These are phyloP conservation scores for Sherardia arvensis DNA, from an alignment of 257 asterid species.

Conservation along the genomic window DNA sequence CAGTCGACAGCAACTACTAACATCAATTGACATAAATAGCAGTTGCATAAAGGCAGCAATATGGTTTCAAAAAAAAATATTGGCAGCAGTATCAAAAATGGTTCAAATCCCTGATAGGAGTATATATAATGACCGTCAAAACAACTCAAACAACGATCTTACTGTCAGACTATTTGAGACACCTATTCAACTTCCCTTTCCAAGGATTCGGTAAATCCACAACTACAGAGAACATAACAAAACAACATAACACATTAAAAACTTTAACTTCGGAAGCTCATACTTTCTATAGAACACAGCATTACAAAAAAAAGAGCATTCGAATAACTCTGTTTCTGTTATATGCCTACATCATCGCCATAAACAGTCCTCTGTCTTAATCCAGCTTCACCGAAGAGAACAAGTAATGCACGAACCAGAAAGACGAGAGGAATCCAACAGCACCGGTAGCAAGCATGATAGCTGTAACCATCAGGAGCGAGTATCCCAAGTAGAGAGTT, in stretches of 20 bases:
- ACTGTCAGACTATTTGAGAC: no score
- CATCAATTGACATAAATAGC: no score
- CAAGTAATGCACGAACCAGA: constrained; percentile 87
- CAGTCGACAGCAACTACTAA: no score
- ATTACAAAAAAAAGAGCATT: no score
- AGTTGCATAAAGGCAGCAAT: no score
- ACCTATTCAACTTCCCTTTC: not conserved
- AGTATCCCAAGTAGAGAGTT: constrained; percentile 74
- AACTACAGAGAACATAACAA: not conserved
- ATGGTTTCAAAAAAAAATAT: no score
- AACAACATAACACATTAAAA: no score
- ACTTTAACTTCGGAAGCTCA: no score
- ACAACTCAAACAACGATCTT: no score
- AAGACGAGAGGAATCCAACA: constrained; percentile 72
- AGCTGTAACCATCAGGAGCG: constrained; percentile 72
- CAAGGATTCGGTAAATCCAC: constrained; percentile 3
- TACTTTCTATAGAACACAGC: no score
- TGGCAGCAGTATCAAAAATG: not conserved
- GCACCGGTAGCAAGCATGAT: constrained; percentile 90
- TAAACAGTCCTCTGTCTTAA: constrained; percentile 19
- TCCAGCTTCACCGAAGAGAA: constrained; percentile 87
- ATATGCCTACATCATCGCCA: not conserved
- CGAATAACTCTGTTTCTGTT: not conserved
- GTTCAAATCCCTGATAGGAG: no score
- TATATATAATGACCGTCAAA: not conserved